Percentiles rank a stretch among this genome's conserved stretches.
Conservation (phyloP, 108 stramenopile species). For the Epithemia pelagica region DNA sequence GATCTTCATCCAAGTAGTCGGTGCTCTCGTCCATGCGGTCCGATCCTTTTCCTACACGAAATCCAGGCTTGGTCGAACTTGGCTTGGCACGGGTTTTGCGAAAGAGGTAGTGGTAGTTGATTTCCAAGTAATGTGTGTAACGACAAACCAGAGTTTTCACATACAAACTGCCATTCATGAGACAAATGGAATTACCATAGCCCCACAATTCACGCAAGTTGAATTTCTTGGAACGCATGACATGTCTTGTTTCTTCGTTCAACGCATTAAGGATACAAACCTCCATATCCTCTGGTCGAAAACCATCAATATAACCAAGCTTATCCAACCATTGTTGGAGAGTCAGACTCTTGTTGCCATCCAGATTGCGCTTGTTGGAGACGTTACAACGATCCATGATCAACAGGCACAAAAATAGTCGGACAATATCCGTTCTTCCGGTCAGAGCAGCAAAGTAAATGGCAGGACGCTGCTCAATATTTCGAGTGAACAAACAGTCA, state of each 20-base stretch:
- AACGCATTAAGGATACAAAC: not conserved
- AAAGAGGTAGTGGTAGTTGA: too few species aligned
- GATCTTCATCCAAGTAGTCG: too few species aligned
- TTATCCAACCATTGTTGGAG: not conserved
- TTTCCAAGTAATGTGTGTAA: too few species aligned
- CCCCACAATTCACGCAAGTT: too few species aligned
- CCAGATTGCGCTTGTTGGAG: not conserved
- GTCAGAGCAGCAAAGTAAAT: not conserved
- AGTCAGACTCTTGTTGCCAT: not conserved
- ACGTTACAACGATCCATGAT: not conserved
- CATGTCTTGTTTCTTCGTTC: not conserved
- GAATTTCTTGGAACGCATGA: not conserved
- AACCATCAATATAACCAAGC: not conserved
- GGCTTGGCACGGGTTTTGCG: too few species aligned
- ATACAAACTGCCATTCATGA: too few species aligned
- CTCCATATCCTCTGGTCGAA: not conserved
- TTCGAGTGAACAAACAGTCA: not conserved
- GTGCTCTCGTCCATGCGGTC: too few species aligned
- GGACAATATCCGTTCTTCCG: not conserved
- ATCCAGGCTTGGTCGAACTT: too few species aligned
- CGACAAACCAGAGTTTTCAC: too few species aligned
- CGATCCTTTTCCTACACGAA: too few species aligned
- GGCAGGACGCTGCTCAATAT: not conserved
- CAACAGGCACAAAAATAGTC: not conserved
- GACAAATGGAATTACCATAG: too few species aligned